phyloP scores from a whole-genome alignment of 768 basidiomycete genomes.

The Daedaleopsis sinensis region DNA sequence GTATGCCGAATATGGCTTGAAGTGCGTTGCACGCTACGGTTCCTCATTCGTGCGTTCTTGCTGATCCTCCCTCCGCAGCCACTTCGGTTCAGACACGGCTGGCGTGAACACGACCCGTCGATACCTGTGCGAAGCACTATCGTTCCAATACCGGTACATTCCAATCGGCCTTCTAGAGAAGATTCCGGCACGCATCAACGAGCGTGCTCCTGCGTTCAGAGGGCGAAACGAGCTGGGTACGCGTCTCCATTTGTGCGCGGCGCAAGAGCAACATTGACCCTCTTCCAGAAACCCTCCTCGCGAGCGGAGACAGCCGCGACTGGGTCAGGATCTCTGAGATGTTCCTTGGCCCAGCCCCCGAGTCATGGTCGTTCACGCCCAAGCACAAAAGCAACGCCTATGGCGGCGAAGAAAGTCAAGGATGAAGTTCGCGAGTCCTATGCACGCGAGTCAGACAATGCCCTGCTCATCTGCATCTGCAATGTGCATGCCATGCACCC shows the following conservation, averaged over 20 bases:
- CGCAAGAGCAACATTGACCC: not conserved
- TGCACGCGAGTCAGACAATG: not conserved
- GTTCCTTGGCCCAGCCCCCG: constrained; percentile 89
- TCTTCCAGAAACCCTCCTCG: constrained; percentile 74
- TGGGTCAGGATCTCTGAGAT: constrained; percentile 96
- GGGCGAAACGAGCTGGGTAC: constrained; percentile 88
- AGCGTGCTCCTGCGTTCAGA: constrained; percentile 84
- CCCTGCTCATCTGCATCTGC: not conserved
- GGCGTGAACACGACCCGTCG: constrained; percentile 91
- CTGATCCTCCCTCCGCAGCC: constrained; percentile 41
- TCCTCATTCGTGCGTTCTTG: not conserved
- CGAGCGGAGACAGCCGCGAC: constrained; percentile 77
- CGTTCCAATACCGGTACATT: constrained; percentile 95
- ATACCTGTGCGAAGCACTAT: constrained; percentile 93
- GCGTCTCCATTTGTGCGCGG: constrained; percentile 3
- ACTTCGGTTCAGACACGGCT: constrained; percentile 85
- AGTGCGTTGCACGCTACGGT: constrained; percentile 40
- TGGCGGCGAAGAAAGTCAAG: constrained; percentile 61
- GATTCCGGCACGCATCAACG: constrained; percentile 83
- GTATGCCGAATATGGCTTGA: constrained; percentile 88
- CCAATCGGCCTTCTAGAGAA: constrained; percentile 90
- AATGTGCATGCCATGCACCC: not conserved
- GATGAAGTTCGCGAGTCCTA: constrained; percentile 29
- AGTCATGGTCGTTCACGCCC: constrained; percentile 82
- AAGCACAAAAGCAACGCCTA: constrained; percentile 94